Evolutionary conservation across 192 early-diverging fungal species (phyloP).

Genomic region (Dissophora ornata): DNA sequence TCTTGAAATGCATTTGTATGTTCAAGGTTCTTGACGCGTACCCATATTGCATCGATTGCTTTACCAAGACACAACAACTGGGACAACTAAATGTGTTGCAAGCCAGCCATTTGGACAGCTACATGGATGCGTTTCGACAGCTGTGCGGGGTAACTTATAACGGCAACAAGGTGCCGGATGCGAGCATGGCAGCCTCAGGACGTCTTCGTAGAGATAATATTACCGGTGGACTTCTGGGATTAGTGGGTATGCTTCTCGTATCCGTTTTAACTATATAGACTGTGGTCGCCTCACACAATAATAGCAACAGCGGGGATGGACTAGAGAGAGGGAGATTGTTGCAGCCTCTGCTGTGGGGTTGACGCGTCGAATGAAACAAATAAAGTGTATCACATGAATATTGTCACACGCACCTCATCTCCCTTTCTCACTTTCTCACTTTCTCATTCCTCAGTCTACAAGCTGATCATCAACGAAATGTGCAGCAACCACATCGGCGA

Average conservation of each 20-base stretch:
- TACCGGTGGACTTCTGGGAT: not conserved
- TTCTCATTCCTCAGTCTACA: not conserved
- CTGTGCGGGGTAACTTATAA: constrained; percentile 39
- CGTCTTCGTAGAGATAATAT: not conserved
- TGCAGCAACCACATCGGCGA: not conserved
- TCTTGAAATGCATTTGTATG: constrained; percentile 41
- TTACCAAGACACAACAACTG: constrained; percentile 34
- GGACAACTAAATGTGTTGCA: constrained; percentile 32
- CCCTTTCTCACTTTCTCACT: not conserved
- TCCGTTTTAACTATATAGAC: no score
- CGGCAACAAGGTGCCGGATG: constrained; percentile 27
- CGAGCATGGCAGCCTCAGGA: not conserved
- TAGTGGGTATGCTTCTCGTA: not conserved
- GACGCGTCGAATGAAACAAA: no score
- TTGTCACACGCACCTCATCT: not conserved
- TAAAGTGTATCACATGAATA: no score
- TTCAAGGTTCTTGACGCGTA: constrained; percentile 42
- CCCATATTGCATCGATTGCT: constrained; percentile 47
- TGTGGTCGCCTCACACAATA: no score
- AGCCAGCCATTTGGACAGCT: constrained; percentile 41
- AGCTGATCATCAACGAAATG: no score
- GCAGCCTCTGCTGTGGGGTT: no score
- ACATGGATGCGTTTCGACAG: constrained; percentile 41
- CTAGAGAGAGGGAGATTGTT: no score
- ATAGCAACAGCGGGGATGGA: no score